Base-by-base conservation (phyloP, 2,329 filamentous ascomycete genomes). In the Nannizzia gypsea region DNA sequence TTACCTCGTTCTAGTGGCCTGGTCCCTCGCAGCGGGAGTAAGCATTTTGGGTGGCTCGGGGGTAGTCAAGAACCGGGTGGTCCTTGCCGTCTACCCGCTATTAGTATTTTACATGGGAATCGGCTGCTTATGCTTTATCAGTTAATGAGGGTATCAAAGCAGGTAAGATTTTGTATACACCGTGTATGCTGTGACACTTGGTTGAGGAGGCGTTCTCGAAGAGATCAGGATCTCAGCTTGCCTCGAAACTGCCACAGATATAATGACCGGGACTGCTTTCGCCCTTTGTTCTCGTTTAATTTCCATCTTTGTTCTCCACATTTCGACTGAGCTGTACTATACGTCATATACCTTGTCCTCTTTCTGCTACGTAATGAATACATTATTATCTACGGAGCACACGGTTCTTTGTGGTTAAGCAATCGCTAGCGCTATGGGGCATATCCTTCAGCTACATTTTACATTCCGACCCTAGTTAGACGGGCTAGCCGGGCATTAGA, bases 111-210 rank as follows among this genome's bases (percentile, higher is more conserved):
- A 99, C 74, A 78, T 96, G 61, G 89, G 89, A 36, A 79, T 99
- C 66, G 92, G 91, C 58, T 96, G 90, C 72, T 81, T 99, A 62
- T 99, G 93, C 80, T 96, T 97, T 74, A 96, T 99, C 72, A 96
- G 90, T 77, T 96, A 72, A 61, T 61, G 34, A 26, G 26, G 34
- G 15, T 13, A 11, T n/a, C 6, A 13, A 54, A 17, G 50, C 9
- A 54, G 50, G 22, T 57, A 26, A 40, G 40, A 9, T 24, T 17
- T 36, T 24, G n/a, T 40, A 24, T 40, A 31, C n/a, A 20, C 20
- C 55, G 3, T 26, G 20, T 3, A 8, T 36, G 11, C 17, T 20
- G 13, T 5, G 20, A n/a, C 15, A 57, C 36, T 26, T 26, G 24
- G 55, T 20, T 40, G 55, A 57, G 9, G 15, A n/a, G 40, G 34